These are phyloP conservation scores for Xylaria arbuscula DNA, from an alignment of 2,329 filamentous ascomycete species.

Conservation along the genomic window DNA sequence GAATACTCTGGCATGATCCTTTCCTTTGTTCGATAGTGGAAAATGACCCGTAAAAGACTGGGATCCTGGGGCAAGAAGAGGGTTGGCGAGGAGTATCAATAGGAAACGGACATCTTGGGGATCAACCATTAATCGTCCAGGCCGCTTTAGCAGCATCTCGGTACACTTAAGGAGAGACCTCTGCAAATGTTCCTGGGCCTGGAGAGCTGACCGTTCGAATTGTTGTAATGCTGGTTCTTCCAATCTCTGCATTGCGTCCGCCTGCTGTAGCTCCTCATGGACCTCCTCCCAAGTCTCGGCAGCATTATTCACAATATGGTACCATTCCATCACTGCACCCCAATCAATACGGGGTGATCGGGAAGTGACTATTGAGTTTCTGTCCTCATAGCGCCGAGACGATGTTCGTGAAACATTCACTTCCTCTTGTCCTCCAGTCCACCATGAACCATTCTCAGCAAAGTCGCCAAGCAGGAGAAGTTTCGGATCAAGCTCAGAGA, in stretches of 20 bases:
- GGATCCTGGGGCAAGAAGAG: conserved; percentile 69
- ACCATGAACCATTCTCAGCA: conserved; percentile 85
- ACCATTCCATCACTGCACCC: conserved; percentile 78
- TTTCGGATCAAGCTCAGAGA: conserved; percentile 78
- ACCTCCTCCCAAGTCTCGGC: conserved; percentile 73
- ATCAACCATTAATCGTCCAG: conserved; percentile 74
- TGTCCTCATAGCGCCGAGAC: conserved; percentile 51
- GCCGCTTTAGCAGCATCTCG: conserved; percentile 83
- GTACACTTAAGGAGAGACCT: conserved; percentile 79
- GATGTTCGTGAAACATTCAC: conserved; percentile 49
- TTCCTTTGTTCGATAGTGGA: conserved; percentile 48
- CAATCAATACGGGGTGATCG: conserved; percentile 80
- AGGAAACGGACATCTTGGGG: conserved; percentile 81
- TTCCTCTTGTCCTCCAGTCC: conserved; percentile 71
- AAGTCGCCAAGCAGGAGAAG: conserved; percentile 78
- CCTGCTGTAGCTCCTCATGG: conserved; percentile 64
- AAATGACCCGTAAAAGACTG: conserved; percentile 56
- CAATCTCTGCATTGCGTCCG: conserved; percentile 48
- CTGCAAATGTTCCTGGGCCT: conserved; percentile 75
- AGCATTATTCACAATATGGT: conserved; percentile 74
- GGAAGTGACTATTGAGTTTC: conserved; percentile 60
- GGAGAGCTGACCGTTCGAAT: conserved; percentile 61
- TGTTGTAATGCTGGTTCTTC: conserved; percentile 54
- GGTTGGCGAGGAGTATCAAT: conserved; percentile 82
- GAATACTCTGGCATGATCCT: conserved; percentile 24